Conservation (phyloP, 2,329 filamentous ascomycete species). For the Arthrinium phaeospermum region DNA sequence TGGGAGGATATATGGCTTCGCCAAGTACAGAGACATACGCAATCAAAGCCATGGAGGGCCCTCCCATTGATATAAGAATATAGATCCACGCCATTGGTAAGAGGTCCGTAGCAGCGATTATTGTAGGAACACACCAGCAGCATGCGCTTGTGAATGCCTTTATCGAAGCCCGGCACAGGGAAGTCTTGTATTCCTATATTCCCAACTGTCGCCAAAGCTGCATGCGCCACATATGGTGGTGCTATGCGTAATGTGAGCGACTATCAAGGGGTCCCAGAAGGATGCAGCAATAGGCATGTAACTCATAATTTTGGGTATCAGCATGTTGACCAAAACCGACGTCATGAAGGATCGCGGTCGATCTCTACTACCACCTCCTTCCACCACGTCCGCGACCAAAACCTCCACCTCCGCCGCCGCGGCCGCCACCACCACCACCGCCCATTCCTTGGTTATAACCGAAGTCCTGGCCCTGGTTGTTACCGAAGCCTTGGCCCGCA, state of each 20-base stretch:
- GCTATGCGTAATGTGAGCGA: neutral
- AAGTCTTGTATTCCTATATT: neutral
- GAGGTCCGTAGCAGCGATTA: too few species aligned
- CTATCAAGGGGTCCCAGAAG: neutral
- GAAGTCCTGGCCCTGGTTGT: conserved; percentile 58
- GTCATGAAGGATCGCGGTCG: neutral
- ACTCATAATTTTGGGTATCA: neutral
- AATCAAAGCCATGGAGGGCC: neutral
- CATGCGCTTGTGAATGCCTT: neutral
- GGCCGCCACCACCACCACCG: conserved; percentile 16
- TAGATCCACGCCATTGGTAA: neutral
- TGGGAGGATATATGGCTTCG: neutral
- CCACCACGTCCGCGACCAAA: conserved; percentile 18
- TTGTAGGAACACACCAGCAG: neutral
- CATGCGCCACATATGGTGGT: neutral
- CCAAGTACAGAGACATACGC: neutral
- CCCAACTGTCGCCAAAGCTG: neutral
- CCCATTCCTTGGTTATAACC: conserved; percentile 43
- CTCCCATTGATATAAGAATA: neutral
- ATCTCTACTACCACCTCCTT: neutral
- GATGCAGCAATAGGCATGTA: neutral
- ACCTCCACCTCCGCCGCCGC: conserved; percentile 4
- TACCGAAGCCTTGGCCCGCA: conserved; percentile 53
- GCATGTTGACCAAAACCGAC: neutral
- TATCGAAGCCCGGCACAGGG: neutral